Percentiles rank a stretch among this genome's conserved stretches.
These are phyloP conservation scores for Fraxinus americana DNA, from an alignment of 257 asterid genomes.

Conservation along the genomic window DNA sequence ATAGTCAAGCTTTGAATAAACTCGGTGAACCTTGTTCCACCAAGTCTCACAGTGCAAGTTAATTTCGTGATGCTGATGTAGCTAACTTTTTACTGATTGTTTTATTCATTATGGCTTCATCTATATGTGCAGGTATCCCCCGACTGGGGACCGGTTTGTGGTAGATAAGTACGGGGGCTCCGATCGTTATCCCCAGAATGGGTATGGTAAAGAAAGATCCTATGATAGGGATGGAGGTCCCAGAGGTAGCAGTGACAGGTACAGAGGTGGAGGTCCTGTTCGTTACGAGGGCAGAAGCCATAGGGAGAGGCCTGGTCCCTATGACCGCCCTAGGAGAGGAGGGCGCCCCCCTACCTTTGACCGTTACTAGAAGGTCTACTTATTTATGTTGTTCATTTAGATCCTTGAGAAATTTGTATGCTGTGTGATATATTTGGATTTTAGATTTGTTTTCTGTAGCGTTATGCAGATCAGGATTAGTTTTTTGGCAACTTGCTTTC, in stretches of 20 bases:
- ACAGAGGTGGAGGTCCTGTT: conserved; percentile 59
- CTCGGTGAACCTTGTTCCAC: too few species aligned
- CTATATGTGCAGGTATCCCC: conserved; percentile 57
- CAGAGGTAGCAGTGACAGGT: conserved; percentile 59
- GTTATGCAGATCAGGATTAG: background rate
- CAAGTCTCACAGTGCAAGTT: background rate
- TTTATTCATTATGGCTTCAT: conserved; percentile 1
- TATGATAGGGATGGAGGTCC: conserved; percentile 65
- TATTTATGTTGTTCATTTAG: conserved; percentile 10
- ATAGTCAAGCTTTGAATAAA: background rate
- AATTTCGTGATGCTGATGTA: background rate
- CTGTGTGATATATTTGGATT: conserved; percentile 22
- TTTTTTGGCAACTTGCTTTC: conserved; percentile 4
- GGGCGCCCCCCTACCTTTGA: conserved; percentile 72
- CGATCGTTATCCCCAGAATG: conserved; percentile 69
- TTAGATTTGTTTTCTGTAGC: conserved; percentile 10
- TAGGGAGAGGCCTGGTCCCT: conserved; percentile 74
- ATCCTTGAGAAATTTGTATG: background rate
- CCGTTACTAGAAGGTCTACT: conserved; percentile 47
- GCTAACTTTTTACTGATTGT: background rate
- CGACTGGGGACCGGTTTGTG: conserved; percentile 59
- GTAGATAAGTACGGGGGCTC: conserved; percentile 63
- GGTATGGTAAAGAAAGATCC: conserved; percentile 65
- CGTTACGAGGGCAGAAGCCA: conserved; percentile 73
- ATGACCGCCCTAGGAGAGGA: conserved; percentile 82